Evolutionary conservation across 495 filamentous ascomycete genomes (phyloP).

Genomic region (Aspergillus sparsus): DNA sequence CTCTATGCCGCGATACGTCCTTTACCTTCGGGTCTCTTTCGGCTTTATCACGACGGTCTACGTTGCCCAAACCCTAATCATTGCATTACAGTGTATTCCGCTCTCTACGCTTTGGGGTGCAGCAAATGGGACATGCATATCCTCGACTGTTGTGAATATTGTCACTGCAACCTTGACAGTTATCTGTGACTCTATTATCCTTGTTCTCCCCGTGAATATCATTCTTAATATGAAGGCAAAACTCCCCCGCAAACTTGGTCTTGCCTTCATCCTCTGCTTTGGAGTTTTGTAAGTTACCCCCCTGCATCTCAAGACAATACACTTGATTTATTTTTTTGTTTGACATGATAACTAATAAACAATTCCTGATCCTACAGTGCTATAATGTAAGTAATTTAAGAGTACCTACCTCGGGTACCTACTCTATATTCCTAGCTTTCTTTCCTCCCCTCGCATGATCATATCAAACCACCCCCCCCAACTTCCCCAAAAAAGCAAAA

Average conservation of each 20-base stretch:
- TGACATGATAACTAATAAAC: not conserved
- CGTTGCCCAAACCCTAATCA: constrained; percentile 23
- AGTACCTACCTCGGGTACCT: no score
- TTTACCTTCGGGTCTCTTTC: constrained; percentile 19
- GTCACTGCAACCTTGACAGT: constrained; percentile 20
- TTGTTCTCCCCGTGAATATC: constrained; percentile 23
- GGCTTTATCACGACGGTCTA: constrained; percentile 22
- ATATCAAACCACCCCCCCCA: no score
- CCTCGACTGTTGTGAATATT: constrained; percentile 15
- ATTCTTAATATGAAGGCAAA: constrained; percentile 21
- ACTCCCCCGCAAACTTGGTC: constrained; percentile 11
- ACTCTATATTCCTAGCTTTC: no score
- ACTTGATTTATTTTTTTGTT: not conserved
- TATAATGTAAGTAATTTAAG: constrained; percentile 7
- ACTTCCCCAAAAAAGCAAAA: no score
- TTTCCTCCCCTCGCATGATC: no score
- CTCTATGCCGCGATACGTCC: constrained; percentile 24
- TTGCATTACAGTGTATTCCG: constrained; percentile 25
- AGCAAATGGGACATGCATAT: constrained; percentile 19
- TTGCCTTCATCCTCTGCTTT: constrained; percentile 22
- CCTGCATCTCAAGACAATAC: not conserved
- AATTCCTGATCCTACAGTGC: not conserved
- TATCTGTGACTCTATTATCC: constrained; percentile 22
- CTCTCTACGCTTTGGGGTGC: constrained; percentile 20
- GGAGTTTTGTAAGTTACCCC: constrained; percentile 23